Base-by-base conservation (phyloP, 176 grass and related monocot species). In the Secale cereale region DNA sequence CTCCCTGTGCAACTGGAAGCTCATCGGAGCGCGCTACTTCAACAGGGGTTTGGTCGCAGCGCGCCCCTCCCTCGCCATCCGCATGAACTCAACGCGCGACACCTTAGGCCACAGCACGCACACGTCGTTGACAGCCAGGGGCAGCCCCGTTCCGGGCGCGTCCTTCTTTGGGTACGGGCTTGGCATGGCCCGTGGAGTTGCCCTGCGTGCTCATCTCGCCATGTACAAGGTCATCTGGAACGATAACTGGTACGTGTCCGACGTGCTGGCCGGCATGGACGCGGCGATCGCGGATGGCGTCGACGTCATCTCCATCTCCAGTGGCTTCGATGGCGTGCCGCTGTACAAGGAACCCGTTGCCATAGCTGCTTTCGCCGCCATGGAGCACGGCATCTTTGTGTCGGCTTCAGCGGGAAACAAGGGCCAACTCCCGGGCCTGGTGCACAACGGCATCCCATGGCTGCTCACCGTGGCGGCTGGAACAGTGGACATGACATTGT, bases 381-480 rank as follows among this genome's bases (percentile, higher is more conserved):
- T 81, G 3, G 82, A 90, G 79, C 78, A 62, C 8, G 91, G 91
- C 8, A 85, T 93, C 23, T 43, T 90, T 22, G 88, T 93, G 0
- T 87, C 82, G 3, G 83, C 85, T 25, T 93, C 91, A 0, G 85
- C 88, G 0, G 86, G 91, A 1, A 93, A 93, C 40, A 11, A 9
- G 0, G 91, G 88, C 40, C 86, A n/a, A n/a, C n/a, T 0, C 3
- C 19, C 20, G 1, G 48, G 69, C 11, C 6, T 0, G 8, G 15
- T 97, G 33, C 89, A 88, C 81, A 97, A 97, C 9, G 94, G 83
- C 28, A 91, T 85, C 72, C 88, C 90, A 1, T 94, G 94, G 94
- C 40, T 94, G 11, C 78, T 87, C 10, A 97, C 94, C 5, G 87
- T 92, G 27, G 89, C 65, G 0, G 91, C 89, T 20, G 79, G 81